Percentiles rank a stretch among this genome's conserved stretches.
Conservation (phyloP, 805 yeast species). For the Yamadazyma tumulicola region DNA sequence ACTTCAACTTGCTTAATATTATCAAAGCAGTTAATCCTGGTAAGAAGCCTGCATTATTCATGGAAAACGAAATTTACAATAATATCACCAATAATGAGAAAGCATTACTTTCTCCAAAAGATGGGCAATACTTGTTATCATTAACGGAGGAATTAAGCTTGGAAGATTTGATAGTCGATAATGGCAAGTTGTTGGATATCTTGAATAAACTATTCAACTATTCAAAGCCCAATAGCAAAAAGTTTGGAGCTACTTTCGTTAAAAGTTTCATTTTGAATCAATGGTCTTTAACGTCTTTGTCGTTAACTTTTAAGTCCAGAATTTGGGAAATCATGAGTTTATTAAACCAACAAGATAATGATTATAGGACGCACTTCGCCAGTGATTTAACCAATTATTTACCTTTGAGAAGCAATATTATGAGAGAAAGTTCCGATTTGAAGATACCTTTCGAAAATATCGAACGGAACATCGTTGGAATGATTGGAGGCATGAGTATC, state of each 20-base stretch:
- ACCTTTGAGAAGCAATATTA: conserved; percentile 43
- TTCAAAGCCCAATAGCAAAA: conserved; percentile 44
- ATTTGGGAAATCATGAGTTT: conserved; percentile 28
- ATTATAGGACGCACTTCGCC: conserved; percentile 28
- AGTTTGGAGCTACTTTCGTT: conserved; percentile 51
- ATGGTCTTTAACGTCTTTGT: conserved; percentile 38
- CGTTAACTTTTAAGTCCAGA: conserved; percentile 48
- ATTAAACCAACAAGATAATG: conserved; percentile 21
- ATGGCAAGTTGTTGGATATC: conserved; percentile 19
- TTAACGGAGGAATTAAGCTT: conserved; percentile 13
- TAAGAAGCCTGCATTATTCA: conserved; percentile 38
- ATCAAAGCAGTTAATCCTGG: conserved; percentile 10
- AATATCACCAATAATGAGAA: conserved; percentile 39
- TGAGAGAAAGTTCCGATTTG: conserved; percentile 39
- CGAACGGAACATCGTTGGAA: conserved; percentile 55
- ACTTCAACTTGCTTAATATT: conserved; percentile 4
- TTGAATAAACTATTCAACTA: conserved; percentile 37
- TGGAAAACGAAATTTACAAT: conserved; percentile 60
- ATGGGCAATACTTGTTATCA: conserved; percentile 36
- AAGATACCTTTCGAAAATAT: conserved; percentile 47
- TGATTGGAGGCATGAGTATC: conserved; percentile 44
- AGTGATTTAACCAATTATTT: conserved; percentile 30
- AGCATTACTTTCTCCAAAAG: conserved; percentile 62
- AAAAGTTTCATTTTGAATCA: conserved; percentile 67
- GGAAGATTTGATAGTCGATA: conserved; percentile 29